Percentiles rank a stretch among this genome's conserved stretches.
These are phyloP conservation scores for Kodamaea laetipori DNA, from an alignment of 805 yeast species.

Conservation along the genomic window DNA sequence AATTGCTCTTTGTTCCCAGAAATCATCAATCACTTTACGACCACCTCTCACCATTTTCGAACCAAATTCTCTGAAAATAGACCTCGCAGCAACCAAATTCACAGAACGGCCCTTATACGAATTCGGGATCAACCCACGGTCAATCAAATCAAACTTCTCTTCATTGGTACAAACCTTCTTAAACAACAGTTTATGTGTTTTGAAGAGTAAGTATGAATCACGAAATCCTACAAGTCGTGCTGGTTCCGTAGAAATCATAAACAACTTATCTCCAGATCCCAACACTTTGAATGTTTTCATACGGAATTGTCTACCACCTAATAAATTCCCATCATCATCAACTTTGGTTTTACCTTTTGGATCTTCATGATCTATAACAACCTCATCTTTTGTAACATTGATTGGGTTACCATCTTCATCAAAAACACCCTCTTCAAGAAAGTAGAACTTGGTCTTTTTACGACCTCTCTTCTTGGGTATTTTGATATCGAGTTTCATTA, in stretches of 20 bases:
- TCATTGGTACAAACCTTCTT: constrained; percentile 73
- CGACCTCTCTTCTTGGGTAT: constrained; percentile 26
- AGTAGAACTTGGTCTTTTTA: constrained; percentile 40
- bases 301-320: constrained; percentile 74
- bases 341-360: constrained; percentile 77
- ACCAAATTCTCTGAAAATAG: constrained; percentile 90
- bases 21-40: constrained; percentile 79
- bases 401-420: constrained; percentile 73
- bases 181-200: constrained; percentile 75
- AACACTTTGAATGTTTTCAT: constrained; percentile 66
- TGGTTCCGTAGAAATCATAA: constrained; percentile 94
- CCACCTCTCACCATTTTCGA: constrained; percentile 82
- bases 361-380: constrained; percentile 68
- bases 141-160: constrained; percentile 81
- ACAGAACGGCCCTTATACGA: constrained; percentile 90
- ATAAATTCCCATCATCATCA: constrained; percentile 62
- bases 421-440: constrained; percentile 44
- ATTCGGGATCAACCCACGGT: constrained; percentile 78
- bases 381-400: constrained; percentile 72
- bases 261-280: constrained; percentile 69
- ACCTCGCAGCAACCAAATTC: constrained; percentile 86
- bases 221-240: constrained; percentile 94
- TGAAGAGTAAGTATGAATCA: constrained; percentile 86
- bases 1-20: constrained; percentile 67
- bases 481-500: constrained; percentile 10